A percentile compares a stretch with the other conserved stretches of the same genome.
These are phyloP conservation scores for Colletotrichum agaves DNA, from an alignment of 2,329 filamentous ascomycete genomes.

Conservation along the genomic window DNA sequence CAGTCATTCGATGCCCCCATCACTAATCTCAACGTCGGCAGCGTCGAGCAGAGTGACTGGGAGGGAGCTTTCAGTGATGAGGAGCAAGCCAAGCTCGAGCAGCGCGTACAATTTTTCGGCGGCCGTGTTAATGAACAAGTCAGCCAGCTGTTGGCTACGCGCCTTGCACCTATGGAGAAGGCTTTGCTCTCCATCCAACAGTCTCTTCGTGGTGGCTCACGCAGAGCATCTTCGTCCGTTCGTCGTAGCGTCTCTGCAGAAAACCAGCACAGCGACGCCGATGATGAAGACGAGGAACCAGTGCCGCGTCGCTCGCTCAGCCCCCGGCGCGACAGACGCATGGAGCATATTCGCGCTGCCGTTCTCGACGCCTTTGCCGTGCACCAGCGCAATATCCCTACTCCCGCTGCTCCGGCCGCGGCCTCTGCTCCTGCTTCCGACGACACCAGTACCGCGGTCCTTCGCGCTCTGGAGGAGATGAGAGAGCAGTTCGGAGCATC, in stretches of 20 bases:
- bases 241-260: constrained; percentile 77
- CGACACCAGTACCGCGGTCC: constrained; percentile 57
- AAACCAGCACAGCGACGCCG: constrained; percentile 84
- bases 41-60: constrained; percentile 87
- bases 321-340: constrained; percentile 78
- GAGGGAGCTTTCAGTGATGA: constrained; percentile 85
- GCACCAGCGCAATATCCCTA: constrained; percentile 58
- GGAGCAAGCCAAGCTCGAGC: constrained; percentile 84
- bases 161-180: constrained; percentile 83
- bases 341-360: constrained; percentile 82
- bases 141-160: constrained; percentile 78
- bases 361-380: constrained; percentile 78
- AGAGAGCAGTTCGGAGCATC: constrained; percentile 63
- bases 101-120: constrained; percentile 89
- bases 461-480: constrained; percentile 75
- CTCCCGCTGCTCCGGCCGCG: constrained; percentile 42
- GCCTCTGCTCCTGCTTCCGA: constrained; percentile 42
- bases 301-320: constrained; percentile 76
- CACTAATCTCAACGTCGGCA: constrained; percentile 71
- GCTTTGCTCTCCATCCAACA: constrained; percentile 81
- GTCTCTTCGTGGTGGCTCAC: constrained; percentile 68
- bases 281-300: constrained; percentile 88
- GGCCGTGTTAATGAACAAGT: constrained; percentile 89
- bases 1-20: constrained; percentile 67
- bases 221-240: constrained; percentile 62